These are phyloP conservation scores for Talaromyces marneffei DNA, from an alignment of 2,329 filamentous ascomycete genomes.

Conservation along the genomic window DNA sequence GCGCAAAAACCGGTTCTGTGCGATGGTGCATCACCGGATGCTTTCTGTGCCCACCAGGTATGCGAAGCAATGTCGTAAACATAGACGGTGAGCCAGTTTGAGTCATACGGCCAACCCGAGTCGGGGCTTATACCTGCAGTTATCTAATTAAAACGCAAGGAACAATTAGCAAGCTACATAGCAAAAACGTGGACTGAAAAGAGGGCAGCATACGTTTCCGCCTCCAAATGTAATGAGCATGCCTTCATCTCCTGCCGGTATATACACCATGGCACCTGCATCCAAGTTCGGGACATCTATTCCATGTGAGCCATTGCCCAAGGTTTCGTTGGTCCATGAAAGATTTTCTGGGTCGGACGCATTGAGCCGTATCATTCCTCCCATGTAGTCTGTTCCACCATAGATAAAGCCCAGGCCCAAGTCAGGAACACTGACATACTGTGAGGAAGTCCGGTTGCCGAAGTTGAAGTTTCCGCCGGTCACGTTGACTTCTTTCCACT, in stretches of 20 bases:
- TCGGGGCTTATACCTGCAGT: constrained; percentile 12
- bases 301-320: constrained; percentile 9
- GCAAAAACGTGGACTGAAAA: not conserved
- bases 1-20: not conserved
- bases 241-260: constrained; percentile 13
- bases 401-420: constrained; percentile 11
- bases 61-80: constrained; percentile 15
- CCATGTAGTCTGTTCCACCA: constrained; percentile 12
- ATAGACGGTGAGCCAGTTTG: constrained; percentile 11
- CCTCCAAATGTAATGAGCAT: constrained; percentile 15
- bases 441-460: constrained; percentile 11
- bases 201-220: constrained; percentile 8
- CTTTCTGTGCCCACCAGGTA: constrained; percentile 5
- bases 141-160: constrained; percentile 1
- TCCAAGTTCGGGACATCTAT: constrained; percentile 11
- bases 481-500: constrained; percentile 13
- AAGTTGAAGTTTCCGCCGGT: constrained; percentile 13
- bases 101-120: constrained; percentile 14
- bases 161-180: not conserved
- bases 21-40: not conserved
- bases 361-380: constrained; percentile 14
- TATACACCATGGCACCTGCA: constrained; percentile 13
- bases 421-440: constrained; percentile 13
- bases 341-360: constrained; percentile 12
- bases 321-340: constrained; percentile 14